These are phyloP conservation scores for Sphaerulina populicola DNA, from an alignment of 2,329 filamentous ascomycete genomes.

Conservation along the genomic window DNA sequence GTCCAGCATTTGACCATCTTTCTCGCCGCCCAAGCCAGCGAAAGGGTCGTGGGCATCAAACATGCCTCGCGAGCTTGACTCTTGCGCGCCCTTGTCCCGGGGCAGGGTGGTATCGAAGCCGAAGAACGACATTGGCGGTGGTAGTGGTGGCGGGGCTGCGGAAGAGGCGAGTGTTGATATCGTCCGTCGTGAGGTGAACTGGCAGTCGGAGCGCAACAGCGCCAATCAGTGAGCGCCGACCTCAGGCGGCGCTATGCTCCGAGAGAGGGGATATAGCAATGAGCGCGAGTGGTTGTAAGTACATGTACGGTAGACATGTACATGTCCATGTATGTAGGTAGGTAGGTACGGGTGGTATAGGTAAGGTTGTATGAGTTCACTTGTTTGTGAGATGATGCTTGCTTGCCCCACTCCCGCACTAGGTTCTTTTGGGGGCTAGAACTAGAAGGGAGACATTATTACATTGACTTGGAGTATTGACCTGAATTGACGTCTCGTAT, in stretches of 20 bases:
- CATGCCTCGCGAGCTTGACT: slow-evolving; percentile 51
- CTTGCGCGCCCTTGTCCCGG: slow-evolving; percentile 49
- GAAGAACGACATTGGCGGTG: slow-evolving; percentile 68
- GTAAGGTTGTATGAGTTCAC: too few relatives aligned
- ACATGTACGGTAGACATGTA: too few relatives aligned
- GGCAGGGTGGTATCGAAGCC: slow-evolving; percentile 68
- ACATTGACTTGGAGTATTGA: too few relatives aligned
- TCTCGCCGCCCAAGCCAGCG: slow-evolving; percentile 60
- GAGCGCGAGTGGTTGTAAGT: not conserved
- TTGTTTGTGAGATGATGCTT: too few relatives aligned
- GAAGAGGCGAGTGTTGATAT: not conserved
- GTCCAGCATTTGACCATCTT: slow-evolving; percentile 53
- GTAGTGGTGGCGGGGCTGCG: not conserved
- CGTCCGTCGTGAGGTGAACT: not conserved
- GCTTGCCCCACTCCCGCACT: too few relatives aligned
- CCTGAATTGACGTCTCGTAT: too few relatives aligned
- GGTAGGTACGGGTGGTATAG: too few relatives aligned
- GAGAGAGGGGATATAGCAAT: not conserved
- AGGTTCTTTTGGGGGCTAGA: too few relatives aligned
- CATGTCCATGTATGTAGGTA: too few relatives aligned
- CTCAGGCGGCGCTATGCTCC: not conserved
- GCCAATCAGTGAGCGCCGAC: not conserved
- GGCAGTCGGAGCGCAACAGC: not conserved
- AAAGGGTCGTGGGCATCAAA: slow-evolving; percentile 73
- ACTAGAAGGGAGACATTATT: too few relatives aligned